These are phyloP conservation scores for Apiospora saccharicola DNA, from an alignment of 2,329 filamentous ascomycete species.

Conservation along the genomic window DNA sequence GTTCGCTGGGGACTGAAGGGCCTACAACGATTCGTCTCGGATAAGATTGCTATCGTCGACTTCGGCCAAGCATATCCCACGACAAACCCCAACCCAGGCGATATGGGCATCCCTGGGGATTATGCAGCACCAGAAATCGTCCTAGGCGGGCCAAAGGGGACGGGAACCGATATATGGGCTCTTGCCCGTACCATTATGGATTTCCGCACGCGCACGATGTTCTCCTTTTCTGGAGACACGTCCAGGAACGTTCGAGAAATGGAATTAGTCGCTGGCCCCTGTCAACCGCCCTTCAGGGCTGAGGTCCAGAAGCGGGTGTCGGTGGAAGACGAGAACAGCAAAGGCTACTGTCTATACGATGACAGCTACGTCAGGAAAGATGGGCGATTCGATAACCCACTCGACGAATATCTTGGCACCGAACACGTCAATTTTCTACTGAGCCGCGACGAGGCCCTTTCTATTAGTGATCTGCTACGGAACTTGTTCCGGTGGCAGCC, in stretches of 20 bases:
- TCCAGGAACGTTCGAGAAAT: background rate
- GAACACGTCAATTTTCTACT: no score
- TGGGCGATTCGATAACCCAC: no score
- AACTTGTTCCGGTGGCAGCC: background rate
- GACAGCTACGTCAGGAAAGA: no score
- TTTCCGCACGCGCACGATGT: background rate
- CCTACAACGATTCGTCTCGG: background rate
- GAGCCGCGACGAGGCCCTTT: background rate
- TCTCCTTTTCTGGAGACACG: background rate
- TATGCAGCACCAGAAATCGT: background rate
- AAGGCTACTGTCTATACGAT: no score
- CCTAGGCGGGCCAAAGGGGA: background rate
- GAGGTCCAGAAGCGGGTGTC: no score
- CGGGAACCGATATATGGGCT: background rate
- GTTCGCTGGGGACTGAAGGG: background rate
- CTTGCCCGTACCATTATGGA: background rate
- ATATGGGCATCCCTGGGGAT: background rate
- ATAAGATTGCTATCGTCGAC: background rate
- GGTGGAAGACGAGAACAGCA: no score
- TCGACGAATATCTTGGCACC: no score
- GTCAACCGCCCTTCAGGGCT: no score
- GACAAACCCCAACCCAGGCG: background rate
- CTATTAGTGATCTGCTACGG: background rate
- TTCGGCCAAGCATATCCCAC: background rate
- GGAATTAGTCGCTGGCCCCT: no score